Evolutionary conservation across 1,284 basidiomycete species (phyloP), one percentile per base, ranked within the genome.

Genomic region (Puccinia horiana): DNA sequence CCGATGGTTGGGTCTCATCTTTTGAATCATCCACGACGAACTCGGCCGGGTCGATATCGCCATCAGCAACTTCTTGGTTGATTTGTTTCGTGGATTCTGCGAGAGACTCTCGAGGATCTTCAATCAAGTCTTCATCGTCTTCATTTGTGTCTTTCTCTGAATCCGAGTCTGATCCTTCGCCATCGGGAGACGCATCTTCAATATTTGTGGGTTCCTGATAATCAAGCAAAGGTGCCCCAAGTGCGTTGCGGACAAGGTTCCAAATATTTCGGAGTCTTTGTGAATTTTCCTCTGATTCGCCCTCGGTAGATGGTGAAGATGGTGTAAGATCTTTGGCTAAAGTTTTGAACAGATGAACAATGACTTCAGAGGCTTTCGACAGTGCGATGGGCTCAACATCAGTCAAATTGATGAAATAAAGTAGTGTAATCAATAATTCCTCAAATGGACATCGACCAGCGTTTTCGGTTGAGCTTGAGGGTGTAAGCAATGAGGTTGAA

Each of bases 341-440:
- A 14, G 81, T 82, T 56, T 82, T 76, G 65, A 82, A 82, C 35
- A 82, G 73, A 26, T 82, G 81, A 35, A 76, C 74, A 67, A 76
- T 76, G 6, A 82, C 61, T 70, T 76, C 47, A 20, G 73, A 40
- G 40, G 81, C 73, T 58, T 82, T 82, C 23, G 72, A 74, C 37
- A 82, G 72, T 42, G 81, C 73, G 16, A 47, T 69, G 8, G 81
- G 73, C 32, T 82, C 74, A 26, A 67, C 63, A n/a, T 76, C 63
- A 18, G 81, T 52, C 54, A 76, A 49, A 44, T 82, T 82, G 52
- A 76, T 69, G 26, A 82, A 76, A 42, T 82, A 52, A 42, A 82
- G 32, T n/a, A 82, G 63, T 42, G 73, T 76, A 40, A 67, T 76
- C 35, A 82, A 56, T 26, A 82, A 37, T 70, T 67, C 58, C 14